These are phyloP conservation scores for Striga asiatica DNA, from an alignment of 257 asterid species.

Conservation along the genomic window DNA sequence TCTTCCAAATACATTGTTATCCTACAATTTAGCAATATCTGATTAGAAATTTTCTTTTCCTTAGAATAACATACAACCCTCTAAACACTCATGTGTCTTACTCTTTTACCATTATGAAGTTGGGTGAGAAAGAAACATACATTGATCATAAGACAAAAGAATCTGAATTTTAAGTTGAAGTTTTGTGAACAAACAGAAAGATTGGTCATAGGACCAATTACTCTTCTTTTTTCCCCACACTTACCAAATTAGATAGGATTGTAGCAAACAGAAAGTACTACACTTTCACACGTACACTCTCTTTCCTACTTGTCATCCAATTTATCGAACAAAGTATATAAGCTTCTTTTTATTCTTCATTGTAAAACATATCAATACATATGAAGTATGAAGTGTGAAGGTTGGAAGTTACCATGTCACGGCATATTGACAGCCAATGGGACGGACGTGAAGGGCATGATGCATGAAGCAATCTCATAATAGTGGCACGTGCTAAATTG, in stretches of 20 bases:
- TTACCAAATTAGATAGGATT: neutral
- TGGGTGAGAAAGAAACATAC: neutral
- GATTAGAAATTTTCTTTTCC: neutral
- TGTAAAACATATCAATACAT: neutral
- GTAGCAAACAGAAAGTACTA: neutral
- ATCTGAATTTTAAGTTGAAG: neutral
- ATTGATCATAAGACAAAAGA: neutral
- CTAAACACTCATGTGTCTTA: neutral
- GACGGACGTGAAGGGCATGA: conserved; percentile 89
- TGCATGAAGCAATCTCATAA: conserved; percentile 78
- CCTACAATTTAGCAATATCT: neutral
- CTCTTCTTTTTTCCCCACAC: too few species aligned
- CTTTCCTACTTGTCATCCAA: neutral
- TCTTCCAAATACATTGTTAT: neutral
- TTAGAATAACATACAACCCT: neutral
- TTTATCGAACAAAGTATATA: neutral
- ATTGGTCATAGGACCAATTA: too few species aligned
- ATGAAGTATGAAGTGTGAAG: neutral
- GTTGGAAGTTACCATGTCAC: conserved; percentile 53
- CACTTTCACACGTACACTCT: neutral
- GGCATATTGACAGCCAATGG: conserved; percentile 89
- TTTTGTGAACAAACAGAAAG: neutral
- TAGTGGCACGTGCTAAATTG: conserved; percentile 72
- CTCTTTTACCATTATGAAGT: neutral
- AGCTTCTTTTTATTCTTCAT: neutral